Base-by-base conservation (phyloP, 495 filamentous ascomycete species). In the Daldinia vernicosa region DNA sequence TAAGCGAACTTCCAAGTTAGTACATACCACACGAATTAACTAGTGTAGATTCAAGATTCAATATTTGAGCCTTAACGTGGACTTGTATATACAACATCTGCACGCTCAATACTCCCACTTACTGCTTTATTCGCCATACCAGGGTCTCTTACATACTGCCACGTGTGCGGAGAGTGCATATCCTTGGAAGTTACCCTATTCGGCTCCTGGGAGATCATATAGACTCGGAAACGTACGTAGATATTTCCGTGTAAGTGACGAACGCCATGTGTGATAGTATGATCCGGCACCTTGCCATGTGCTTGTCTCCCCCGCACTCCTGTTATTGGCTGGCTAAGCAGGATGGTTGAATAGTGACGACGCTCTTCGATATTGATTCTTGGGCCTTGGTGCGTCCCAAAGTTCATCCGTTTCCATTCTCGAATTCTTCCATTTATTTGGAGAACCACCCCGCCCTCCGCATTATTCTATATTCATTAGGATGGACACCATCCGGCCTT, bases 381-480 rank as follows among this genome's bases (percentile, higher is more conserved):
- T 12, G 26, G 53, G 12, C 17, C 27, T 33, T 62, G 52, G 62
- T 62, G n/a, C 50, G 28, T 37, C 52, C 17, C 26, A 52, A 17
- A 8, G 17, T 56, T 51, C 62, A 57, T 58, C 62, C 62, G 26
- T 62, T 58, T 45, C 45, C 45, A 63, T 43, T 53, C 53, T 55
- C 26, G 14, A 47, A 26, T 62, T 66, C 52, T 66, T 45, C 66
- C 66, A 63, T 71, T 67, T 59, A 71, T 73, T 67, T 67, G 67
- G 65, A 69, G 53, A 72, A 60, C 37, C 59, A 53, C 22, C 22
- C 56, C 53, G 35, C 52, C 32, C 63, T 70, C 63, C 65, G 72
- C 64, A 50, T 14, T 32, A 51, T 66, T 72, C 67, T 67, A 69
- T 62, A 66, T 75, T 67, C 61, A 70, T 63, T 39, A 74, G 71